Conservation (phyloP, 2,329 filamentous ascomycete species). For the Alternaria brassicicola region DNA sequence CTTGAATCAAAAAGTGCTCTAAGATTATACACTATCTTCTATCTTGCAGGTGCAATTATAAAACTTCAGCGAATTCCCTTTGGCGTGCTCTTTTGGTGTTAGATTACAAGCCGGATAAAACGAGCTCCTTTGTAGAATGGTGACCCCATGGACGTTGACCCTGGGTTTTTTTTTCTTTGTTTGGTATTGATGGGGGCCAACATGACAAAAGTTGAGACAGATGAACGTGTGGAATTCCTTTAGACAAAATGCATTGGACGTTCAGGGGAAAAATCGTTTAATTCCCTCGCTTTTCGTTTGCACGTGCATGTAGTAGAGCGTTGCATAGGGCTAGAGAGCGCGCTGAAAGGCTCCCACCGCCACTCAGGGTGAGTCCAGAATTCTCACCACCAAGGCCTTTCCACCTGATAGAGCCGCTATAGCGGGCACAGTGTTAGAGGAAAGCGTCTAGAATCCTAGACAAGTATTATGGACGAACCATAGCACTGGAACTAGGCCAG, state of each 20-base stretch:
- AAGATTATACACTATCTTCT: too few relatives aligned
- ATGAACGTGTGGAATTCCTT: neutral
- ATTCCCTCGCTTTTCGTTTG: neutral
- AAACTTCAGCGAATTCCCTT: too few relatives aligned
- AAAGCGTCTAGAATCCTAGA: neutral
- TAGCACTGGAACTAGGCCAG: neutral
- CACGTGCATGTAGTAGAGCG: neutral
- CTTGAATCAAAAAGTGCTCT: too few relatives aligned
- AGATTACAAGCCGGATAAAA: too few relatives aligned
- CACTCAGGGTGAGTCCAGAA: neutral
- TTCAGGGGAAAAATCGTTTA: neutral
- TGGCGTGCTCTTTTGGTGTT: too few relatives aligned
- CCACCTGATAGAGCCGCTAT: neutral
- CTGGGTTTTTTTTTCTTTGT: neutral
- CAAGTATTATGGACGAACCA: neutral
- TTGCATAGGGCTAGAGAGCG: neutral
- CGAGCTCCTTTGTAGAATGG: too few relatives aligned
- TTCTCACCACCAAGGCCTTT: slow-evolving; percentile 18
- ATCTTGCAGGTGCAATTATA: too few relatives aligned
- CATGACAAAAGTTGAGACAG: neutral
- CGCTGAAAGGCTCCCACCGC: neutral
- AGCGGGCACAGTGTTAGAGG: neutral
- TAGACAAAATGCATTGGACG: neutral
- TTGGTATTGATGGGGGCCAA: neutral
- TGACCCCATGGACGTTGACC: neutral